Evolutionary conservation across 805 yeast species (phyloP), one percentile per base, ranked within the genome.

Genomic region (Cyberlindnera saturnus): DNA sequence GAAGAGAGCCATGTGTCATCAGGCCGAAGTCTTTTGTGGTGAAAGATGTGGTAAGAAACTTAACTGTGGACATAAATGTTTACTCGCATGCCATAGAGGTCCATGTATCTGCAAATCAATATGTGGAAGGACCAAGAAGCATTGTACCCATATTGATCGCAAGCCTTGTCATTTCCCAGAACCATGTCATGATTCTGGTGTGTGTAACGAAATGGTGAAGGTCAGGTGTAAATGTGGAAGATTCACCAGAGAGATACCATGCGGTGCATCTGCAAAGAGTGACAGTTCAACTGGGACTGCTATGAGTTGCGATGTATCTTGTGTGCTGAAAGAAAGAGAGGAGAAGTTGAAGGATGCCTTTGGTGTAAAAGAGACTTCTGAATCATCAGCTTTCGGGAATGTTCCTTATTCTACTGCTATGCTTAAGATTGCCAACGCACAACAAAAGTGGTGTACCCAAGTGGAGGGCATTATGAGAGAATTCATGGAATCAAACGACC

Each of bases 81-180:
- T 65, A 17, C 71, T 71, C 48, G 61, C 67, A 41, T 69, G 97
- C 57, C 88, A 80, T 55, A 46, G 67, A 1, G 83, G 81, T 1
- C 74, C 77, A 18, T 90, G 95, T 60, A 67, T 66, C 9, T 89
- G 97, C 65, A 69, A 66, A 17, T 73, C 75, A 15, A 57, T 62
- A 4, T 89, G 97, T 66, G 74, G 73, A 13, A 69, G 69, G 46
- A 58, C 64, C 32, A 69, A 79, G 48, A 51, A 50, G 4, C 59
- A 65, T 11, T 89, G 96, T 63, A 83, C 83, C 1, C 97, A 89
- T 63, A 56, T 61, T 38, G 86, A 95, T 62, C 66, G 61, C 29
- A 60, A 67, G 16, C 67, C 67, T 42, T 89, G 97, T 55, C 96
- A 89, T 63, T 70, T 73, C 43, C 69, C 76, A 43, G 43, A 59